Base-by-base conservation (phyloP, 768 basidiomycete genomes). In the Xerocomus brunneocitrinus region DNA sequence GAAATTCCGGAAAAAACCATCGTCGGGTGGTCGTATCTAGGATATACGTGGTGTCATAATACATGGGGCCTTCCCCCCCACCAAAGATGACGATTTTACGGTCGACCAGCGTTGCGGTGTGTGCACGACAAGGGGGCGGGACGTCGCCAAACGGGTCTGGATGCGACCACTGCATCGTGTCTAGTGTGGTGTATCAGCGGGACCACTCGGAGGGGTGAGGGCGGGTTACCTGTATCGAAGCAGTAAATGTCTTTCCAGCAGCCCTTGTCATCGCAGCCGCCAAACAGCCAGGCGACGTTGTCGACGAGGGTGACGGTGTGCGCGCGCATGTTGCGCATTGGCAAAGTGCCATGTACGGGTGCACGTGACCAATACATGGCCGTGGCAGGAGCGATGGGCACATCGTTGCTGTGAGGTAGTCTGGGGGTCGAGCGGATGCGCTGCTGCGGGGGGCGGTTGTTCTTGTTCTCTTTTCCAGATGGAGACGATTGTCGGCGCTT, bases 121-220 rank as follows among this genome's bases (percentile, higher is more conserved):
- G 94, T 5, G 92, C 94, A 24, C 94, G 81, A 45, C 87, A 88
- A 0, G 89, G 89, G 1, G 88, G 87, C 0, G 93, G 89, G 4
- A 82, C 67, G 2, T 90, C 86, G n/a, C 94, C 94, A 3, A 77
- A 59, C 19, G 83, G 84, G 16, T 88, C 82, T 0, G 90, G 85
- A 55, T 85, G 83, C 1, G 83, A 80, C 94, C 94, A 95, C 66
- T 88, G 84, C 81, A 95, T 88, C 24, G 89, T 91, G 67, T 94
- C 91, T 91, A 56, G 8, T 34, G 39, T 49, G 12, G 42, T 39
- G 45, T 25, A 38, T 55, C 42, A 59, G 25, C 52, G 4, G 13
- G 10, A 16, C 34, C 1, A 58, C 8, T 35, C 49, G 24, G 13
- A 9, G 16, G 8, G 28, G 24, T 1, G 13, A 40, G 5, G 22